phyloP scores from a whole-genome alignment of 2,329 filamentous ascomycete genomes.

The Fusarium udum region DNA sequence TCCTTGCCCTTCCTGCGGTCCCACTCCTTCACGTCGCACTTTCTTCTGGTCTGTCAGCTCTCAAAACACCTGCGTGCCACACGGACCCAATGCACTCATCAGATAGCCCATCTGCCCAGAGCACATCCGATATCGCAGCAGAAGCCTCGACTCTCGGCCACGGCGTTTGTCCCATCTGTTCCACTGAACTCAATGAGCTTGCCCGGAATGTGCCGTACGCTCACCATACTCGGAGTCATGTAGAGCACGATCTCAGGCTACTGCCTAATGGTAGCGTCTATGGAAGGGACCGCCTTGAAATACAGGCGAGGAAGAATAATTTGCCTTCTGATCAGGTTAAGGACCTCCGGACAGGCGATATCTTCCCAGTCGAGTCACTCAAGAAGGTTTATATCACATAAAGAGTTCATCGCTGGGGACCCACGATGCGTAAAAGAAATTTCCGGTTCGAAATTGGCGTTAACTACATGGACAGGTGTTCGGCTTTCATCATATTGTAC shows the following conservation, averaged over 20 bases:
- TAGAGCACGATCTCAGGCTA: constrained; percentile 86
- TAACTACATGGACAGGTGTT: background rate
- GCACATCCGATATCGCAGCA: constrained; percentile 55
- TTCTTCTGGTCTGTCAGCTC: constrained; percentile 87
- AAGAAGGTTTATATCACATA: constrained; percentile 94
- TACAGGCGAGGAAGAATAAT: constrained; percentile 82
- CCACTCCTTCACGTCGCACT: constrained; percentile 92
- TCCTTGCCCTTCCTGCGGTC: constrained; percentile 82
- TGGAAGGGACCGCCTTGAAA: constrained; percentile 75
- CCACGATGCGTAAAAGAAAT: background rate
- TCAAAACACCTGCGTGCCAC: constrained; percentile 96
- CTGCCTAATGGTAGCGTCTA: constrained; percentile 90
- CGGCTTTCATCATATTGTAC: background rate
- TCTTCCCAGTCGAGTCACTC: constrained; percentile 69
- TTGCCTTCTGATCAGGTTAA: constrained; percentile 73
- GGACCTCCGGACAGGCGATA: constrained; percentile 79
- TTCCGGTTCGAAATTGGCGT: background rate
- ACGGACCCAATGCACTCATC: constrained; percentile 17
- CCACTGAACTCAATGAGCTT: constrained; percentile 91
- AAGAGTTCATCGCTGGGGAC: background rate
- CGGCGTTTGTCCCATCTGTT: constrained; percentile 93
- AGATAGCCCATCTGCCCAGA: constrained; percentile 52
- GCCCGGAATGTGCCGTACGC: constrained; percentile 91
- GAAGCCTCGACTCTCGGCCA: constrained; percentile 64
- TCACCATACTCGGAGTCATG: constrained; percentile 91